Evolutionary conservation across 768 basidiomycete genomes (phyloP).

Genomic region (Baorangia bicolor): DNA sequence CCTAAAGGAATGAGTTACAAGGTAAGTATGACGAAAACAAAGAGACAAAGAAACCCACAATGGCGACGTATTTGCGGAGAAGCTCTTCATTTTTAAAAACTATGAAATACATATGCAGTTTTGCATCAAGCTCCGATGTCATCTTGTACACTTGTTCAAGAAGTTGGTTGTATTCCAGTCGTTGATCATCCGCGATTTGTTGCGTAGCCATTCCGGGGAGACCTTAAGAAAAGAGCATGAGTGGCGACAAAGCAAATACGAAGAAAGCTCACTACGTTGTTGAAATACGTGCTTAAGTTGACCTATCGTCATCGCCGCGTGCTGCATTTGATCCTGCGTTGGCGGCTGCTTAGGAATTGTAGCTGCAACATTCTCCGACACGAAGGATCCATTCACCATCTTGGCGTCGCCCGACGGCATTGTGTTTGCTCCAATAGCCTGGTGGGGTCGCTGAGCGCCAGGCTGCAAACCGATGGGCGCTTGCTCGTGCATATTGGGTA

Average conservation of each 20-base stretch:
- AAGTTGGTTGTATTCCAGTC: constrained; percentile 48
- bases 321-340: constrained; percentile 36
- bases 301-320: constrained; percentile 27
- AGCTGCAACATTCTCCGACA: background rate
- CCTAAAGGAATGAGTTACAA: constrained; percentile 31
- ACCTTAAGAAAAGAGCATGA: constrained; percentile 29
- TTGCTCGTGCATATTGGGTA: constrained; percentile 24
- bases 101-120: constrained; percentile 46
- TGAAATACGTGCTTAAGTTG: constrained; percentile 37
- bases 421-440: constrained; percentile 7
- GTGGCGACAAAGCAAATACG: constrained; percentile 8
- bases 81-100: constrained; percentile 47
- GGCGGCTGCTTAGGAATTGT: constrained; percentile 13
- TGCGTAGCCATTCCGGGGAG: constrained; percentile 34
- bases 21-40: constrained; percentile 9
- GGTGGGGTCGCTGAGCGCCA: constrained; percentile 18
- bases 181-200: constrained; percentile 52
- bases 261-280: constrained; percentile 28
- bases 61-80: constrained; percentile 50
- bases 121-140: constrained; percentile 48
- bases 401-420: constrained; percentile 19
- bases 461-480: constrained; percentile 9
- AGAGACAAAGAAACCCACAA: constrained; percentile 43
- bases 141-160: constrained; percentile 50
- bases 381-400: constrained; percentile 11